These are phyloP conservation scores for Eucalyptus marginata DNA, from an alignment of 345 rosid species.

Conservation along the genomic window DNA sequence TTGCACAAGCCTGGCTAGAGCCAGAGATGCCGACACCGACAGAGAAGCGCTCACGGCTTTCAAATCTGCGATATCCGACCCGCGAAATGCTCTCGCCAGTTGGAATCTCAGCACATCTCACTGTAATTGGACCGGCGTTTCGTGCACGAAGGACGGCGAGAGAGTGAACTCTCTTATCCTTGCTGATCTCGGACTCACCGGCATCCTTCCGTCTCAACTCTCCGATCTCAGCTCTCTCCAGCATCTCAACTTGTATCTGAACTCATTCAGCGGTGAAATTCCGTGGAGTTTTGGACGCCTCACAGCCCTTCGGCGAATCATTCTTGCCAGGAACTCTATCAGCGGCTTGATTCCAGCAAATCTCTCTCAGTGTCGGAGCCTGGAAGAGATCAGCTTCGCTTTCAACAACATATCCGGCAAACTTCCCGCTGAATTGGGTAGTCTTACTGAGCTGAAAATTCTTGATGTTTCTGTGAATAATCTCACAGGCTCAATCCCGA, in stretches of 20 bases:
- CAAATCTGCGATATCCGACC: neutral
- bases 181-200: neutral
- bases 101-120: neutral
- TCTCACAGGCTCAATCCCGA: slow-evolving; percentile 1
- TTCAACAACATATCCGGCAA: neutral
- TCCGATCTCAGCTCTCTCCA: slow-evolving; percentile 4
- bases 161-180: neutral
- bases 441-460: neutral
- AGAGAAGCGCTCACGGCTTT: slow-evolving; percentile 6
- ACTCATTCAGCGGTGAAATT: slow-evolving; percentile 1
- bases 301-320: neutral
- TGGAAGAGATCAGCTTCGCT: neutral
- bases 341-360: neutral
- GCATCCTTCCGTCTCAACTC: neutral
- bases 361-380: neutral
- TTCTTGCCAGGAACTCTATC: neutral
- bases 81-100: neutral
- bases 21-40: neutral
- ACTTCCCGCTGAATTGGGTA: neutral
- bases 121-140: neutral
- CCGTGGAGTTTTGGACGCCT: neutral
- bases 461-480: neutral
- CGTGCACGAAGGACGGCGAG: neutral
- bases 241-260: neutral
- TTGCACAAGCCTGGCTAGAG: neutral